Base-by-base conservation (phyloP, 495 filamentous ascomycete species). In the Neurospora sp. region DNA sequence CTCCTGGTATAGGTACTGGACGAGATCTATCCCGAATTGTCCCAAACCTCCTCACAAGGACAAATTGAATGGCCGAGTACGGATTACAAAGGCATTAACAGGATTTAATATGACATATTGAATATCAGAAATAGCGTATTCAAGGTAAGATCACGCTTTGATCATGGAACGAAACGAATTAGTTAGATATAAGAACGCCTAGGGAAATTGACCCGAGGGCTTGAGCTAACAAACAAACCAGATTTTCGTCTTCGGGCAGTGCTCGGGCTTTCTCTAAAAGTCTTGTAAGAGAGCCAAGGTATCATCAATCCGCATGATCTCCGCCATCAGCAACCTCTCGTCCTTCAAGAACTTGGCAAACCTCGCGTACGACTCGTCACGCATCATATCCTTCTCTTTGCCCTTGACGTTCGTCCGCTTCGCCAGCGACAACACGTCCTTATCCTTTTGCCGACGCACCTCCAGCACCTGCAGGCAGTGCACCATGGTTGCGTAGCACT, bases 401-500 rank as follows among this genome's bases (percentile, higher is more conserved):
- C 93, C 93, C 73, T 90, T 86, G 38, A 98, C 91, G 79, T 98
- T 94, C 11, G 86, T 91, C 13, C 96, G 88, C 79, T 93, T 90
- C 0, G 90, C 91, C 75, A 96, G 90, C 37, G 90, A 87, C 1
- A 98, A 81, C 31, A 96, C 87, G 28, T 87, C 87, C 75, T 88
- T 86, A 17, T 90, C 85, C 70, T 90, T 88, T 34, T 86, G 84
- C 34, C 89, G 87, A 80, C 97, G 93, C 45, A 90, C 88, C 42
- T 88, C 87, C 34, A 92, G 83, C 15, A 93, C 89, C 79, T 97
- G 93, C 70, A 98, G 76, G 59, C 89, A 90, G 45, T 93, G 88
- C n/a, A 92, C 88, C 94, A 98, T 97, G 15, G 90, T 88, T 79
- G 94, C 94, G 84, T 97, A 98, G 11, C 89, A 88, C 72, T 92